phyloP scores from a whole-genome alignment of 441 rosid genomes.

The Adansonia grandidieri region DNA sequence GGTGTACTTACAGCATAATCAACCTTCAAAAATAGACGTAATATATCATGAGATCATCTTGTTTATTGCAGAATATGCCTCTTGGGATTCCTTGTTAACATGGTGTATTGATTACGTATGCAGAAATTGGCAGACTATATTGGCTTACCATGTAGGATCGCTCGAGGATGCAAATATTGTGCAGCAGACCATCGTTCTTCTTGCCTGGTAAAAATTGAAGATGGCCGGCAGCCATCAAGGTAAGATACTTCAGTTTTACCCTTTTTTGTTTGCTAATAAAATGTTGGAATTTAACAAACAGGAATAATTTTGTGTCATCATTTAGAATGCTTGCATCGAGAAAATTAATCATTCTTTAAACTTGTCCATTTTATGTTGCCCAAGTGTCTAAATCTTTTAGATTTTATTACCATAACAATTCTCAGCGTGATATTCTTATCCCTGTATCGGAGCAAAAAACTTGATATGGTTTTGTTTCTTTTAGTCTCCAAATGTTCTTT shows the following conservation, averaged over 20 bases:
- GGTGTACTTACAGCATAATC: neutral
- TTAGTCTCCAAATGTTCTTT: neutral
- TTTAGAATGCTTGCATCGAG: neutral
- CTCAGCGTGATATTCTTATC: neutral
- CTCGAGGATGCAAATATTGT: constrained; percentile 91
- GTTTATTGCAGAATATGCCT: neutral
- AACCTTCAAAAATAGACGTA: neutral
- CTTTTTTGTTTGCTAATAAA: neutral
- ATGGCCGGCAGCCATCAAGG: constrained; percentile 71
- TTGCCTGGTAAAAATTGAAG: constrained; percentile 91
- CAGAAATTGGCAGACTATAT: constrained; percentile 95
- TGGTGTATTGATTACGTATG: constrained; percentile 29
- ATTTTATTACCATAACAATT: neutral
- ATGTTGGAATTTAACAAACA: neutral
- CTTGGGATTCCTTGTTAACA: constrained; percentile 18
- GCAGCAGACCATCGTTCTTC: constrained; percentile 83
- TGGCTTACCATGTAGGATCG: constrained; percentile 97
- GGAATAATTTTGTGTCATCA: neutral
- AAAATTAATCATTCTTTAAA: neutral
- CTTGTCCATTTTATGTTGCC: constrained; percentile 11
- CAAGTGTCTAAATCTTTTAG: constrained; percentile 21
- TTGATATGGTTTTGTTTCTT: constrained; percentile 27
- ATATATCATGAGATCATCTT: neutral
- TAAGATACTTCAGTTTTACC: constrained; percentile 28
- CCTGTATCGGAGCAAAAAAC: too few relatives aligned